These are phyloP conservation scores for Odonthalia washingtoniensis DNA, from an alignment of 31 red algal genomes.

Conservation along the genomic window DNA sequence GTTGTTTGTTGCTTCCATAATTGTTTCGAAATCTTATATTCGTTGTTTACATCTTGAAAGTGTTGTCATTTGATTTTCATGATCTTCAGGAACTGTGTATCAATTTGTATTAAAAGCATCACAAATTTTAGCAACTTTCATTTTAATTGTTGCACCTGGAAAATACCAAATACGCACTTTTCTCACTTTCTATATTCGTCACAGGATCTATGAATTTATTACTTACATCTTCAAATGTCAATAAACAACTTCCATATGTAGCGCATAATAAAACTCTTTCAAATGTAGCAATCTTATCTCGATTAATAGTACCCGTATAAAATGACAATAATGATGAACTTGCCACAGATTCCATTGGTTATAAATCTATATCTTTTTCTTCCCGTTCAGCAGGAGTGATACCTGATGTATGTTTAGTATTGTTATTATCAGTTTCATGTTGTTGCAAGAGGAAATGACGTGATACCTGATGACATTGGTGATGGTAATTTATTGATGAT, in stretches of 20 bases:
- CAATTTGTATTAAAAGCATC: conserved; percentile 82
- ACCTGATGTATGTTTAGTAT: too few species aligned
- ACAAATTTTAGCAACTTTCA: conserved; percentile 85
- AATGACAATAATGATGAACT: conserved; percentile 40
- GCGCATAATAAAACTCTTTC: conserved; percentile 90
- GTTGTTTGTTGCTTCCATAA: conserved; percentile 61
- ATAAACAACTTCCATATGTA: conserved; percentile 87
- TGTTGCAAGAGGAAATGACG: too few species aligned
- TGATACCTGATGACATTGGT: too few species aligned
- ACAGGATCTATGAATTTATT: conserved; percentile 66
- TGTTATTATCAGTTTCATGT: too few species aligned
- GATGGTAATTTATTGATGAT: too few species aligned
- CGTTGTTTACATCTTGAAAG: conserved; percentile 52
- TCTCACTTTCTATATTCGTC: conserved; percentile 50
- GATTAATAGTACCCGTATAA: conserved; percentile 61
- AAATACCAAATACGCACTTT: conserved; percentile 91
- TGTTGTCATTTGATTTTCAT: conserved; percentile 46
- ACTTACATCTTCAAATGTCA: conserved; percentile 69
- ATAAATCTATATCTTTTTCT: too few species aligned
- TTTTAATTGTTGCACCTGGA: conserved; percentile 71
- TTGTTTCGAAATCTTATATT: conserved; percentile 76
- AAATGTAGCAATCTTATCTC: conserved; percentile 72
- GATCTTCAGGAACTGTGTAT: conserved; percentile 80
- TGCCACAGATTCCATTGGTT: conserved; percentile 23
- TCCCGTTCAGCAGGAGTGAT: neutral